Conservation (phyloP, 2,329 filamentous ascomycete species). For the Cladobotryum mycophilum region DNA sequence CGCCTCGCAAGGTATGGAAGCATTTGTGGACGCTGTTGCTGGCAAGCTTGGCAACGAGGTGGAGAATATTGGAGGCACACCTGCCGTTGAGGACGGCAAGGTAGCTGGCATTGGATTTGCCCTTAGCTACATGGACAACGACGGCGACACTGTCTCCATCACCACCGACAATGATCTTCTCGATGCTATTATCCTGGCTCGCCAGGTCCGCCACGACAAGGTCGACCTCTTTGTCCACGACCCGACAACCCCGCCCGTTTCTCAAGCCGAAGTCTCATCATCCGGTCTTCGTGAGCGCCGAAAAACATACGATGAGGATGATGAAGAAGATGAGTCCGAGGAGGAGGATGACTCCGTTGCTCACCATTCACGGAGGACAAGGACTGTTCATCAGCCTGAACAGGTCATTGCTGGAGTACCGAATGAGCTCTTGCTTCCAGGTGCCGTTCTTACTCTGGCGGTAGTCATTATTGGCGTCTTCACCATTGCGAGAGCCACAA, state of each 20-base stretch:
- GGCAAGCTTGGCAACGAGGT: constrained; percentile 81
- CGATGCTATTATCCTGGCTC: constrained; percentile 81
- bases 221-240: constrained; percentile 97
- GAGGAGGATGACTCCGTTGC: constrained; percentile 42
- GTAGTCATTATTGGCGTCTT: constrained; percentile 94
- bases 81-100: constrained; percentile 71
- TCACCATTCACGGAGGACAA: constrained; percentile 38
- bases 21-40: constrained; percentile 70
- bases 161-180: constrained; percentile 90
- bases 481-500: constrained; percentile 66
- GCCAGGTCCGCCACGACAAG: constrained; percentile 75
- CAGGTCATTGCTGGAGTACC: constrained; percentile 87
- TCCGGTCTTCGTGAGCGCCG: constrained; percentile 46
- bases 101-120: constrained; percentile 76
- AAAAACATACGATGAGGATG: constrained; percentile 43
- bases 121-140: constrained; percentile 91
- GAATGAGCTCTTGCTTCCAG: constrained; percentile 87
- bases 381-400: constrained; percentile 47
- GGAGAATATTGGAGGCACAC: constrained; percentile 75
- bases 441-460: constrained; percentile 90
- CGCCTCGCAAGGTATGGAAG: constrained; percentile 71
- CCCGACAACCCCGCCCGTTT: constrained; percentile 78
- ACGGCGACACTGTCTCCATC: constrained; percentile 93
- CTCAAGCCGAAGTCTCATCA: constrained; percentile 38
- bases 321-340: constrained; percentile 53